Evolutionary conservation across 169 alveolate genomes (phyloP).

Genomic region (Babesia sp.): DNA sequence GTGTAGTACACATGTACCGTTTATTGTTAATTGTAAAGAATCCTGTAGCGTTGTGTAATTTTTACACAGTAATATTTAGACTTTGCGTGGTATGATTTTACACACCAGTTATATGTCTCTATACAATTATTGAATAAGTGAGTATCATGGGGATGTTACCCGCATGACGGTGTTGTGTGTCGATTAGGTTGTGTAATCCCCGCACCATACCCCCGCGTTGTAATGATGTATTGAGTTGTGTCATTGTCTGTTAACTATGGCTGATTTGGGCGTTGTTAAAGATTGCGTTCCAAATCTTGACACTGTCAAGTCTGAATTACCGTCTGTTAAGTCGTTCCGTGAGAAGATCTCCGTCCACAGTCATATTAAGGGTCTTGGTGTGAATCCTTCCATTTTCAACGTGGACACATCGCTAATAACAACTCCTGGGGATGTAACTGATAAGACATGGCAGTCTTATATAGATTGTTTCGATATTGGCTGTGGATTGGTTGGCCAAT

Average conservation of each 20-base stretch:
- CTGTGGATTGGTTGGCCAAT: slow-evolving; percentile 98
- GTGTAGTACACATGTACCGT: no score
- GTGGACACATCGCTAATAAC: slow-evolving; percentile 54
- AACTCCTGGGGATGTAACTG: neutral
- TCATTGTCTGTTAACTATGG: slow-evolving; percentile 6
- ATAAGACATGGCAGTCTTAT: slow-evolving; percentile 39
- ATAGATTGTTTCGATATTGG: slow-evolving; percentile 66
- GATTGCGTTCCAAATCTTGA: slow-evolving; percentile 22
- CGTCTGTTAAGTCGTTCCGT: slow-evolving; percentile 17
- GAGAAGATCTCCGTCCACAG: slow-evolving; percentile 96
- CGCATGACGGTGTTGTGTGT: neutral
- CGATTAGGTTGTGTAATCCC: neutral
- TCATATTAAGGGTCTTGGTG: slow-evolving; percentile 99
- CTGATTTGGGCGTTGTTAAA: slow-evolving; percentile 20
- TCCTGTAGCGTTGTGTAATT: no score
- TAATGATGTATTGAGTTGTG: no score
- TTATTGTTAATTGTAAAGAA: no score
- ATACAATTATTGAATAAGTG: no score
- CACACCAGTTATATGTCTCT: no score
- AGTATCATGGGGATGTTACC: no score
- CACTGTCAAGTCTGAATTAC: slow-evolving; percentile 20
- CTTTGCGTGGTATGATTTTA: no score
- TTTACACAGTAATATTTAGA: no score
- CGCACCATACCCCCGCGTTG: neutral
- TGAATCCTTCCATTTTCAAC: slow-evolving; percentile 81